Conservation (phyloP, 495 filamentous ascomycete species). For the Aspergillus egyptiacus region DNA sequence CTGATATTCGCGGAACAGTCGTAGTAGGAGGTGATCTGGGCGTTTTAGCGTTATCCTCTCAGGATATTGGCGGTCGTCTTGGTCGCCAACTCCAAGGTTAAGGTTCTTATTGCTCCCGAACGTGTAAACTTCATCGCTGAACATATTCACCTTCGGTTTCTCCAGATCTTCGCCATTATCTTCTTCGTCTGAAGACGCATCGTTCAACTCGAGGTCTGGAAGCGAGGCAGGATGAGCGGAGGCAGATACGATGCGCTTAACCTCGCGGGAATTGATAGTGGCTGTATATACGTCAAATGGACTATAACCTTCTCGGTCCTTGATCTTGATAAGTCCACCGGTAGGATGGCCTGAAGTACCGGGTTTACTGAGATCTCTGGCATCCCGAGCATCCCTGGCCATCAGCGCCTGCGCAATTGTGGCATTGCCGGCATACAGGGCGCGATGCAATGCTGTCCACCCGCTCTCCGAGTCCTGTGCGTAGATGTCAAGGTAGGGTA, state of each 20-base stretch:
- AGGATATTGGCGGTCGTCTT: constrained; percentile 89
- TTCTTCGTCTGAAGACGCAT: constrained; percentile 32
- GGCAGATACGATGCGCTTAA: constrained; percentile 28
- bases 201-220: constrained; percentile 27
- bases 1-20: constrained; percentile 60
- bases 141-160: constrained; percentile 34
- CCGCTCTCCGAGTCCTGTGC: constrained; percentile 84
- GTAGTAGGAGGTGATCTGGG: constrained; percentile 69
- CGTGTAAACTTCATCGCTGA: constrained; percentile 81
- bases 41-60: constrained; percentile 73
- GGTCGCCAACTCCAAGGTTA: constrained; percentile 83
- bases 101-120: constrained; percentile 96
- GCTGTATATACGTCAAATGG: constrained; percentile 87
- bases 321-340: constrained; percentile 79
- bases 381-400: constrained; percentile 63
- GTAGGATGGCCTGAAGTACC: constrained; percentile 43
- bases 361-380: constrained; percentile 44
- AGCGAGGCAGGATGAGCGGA: constrained; percentile 13
- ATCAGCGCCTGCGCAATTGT: constrained; percentile 77
- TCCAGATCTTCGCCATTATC: constrained; percentile 30
- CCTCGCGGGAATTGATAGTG: constrained; percentile 61
- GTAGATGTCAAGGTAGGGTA: constrained; percentile 81
- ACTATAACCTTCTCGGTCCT: constrained; percentile 90
- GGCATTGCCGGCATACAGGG: constrained; percentile 88
- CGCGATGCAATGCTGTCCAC: constrained; percentile 91